Percentiles rank a stretch among this genome's conserved stretches.
Evolutionary conservation across 371 early-diverging fungal species (phyloP).

Genomic region (Mortierella sp.): DNA sequence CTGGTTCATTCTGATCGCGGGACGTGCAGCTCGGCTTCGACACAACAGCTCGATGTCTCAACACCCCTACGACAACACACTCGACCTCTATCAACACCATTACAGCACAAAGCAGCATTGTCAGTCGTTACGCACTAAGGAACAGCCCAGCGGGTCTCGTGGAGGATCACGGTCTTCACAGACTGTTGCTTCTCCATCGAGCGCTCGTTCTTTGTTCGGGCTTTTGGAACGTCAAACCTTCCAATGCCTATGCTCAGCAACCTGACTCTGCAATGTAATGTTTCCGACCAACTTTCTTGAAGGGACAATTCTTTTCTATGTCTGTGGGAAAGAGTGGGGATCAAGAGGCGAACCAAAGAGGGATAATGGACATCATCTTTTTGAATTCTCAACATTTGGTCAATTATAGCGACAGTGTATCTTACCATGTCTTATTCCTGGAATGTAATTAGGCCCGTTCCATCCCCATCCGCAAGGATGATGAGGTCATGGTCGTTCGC

Average conservation of each 20-base stretch:
- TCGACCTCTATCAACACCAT: constrained; percentile 4
- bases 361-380: not conserved
- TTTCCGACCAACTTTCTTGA: constrained; percentile 26
- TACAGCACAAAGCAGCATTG: constrained; percentile 34
- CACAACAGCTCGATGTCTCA: not conserved
- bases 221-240: constrained; percentile 42
- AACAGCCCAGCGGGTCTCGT: constrained; percentile 29
- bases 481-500: constrained; percentile 96
- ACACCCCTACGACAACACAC: not conserved
- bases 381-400: no score
- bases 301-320: not conserved
- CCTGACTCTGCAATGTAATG: constrained; percentile 60
- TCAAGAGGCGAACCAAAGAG: constrained; percentile 2
- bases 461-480: constrained; percentile 97
- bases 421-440: constrained; percentile 14
- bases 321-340: not conserved
- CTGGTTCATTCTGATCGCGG: constrained; percentile 1
- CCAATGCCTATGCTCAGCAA: constrained; percentile 44
- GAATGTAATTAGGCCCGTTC: constrained; percentile 77
- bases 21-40: not conserved
- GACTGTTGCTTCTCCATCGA: constrained; percentile 12
- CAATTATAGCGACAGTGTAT: not conserved
- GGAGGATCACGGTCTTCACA: not conserved
- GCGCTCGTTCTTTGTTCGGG: constrained; percentile 24
- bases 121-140: constrained; percentile 42